A percentile compares a stretch with the other conserved stretches of the same genome.
These are phyloP conservation scores for Coemansia sp. DNA, from an alignment of 192 early-diverging fungal species.

Conservation along the genomic window DNA sequence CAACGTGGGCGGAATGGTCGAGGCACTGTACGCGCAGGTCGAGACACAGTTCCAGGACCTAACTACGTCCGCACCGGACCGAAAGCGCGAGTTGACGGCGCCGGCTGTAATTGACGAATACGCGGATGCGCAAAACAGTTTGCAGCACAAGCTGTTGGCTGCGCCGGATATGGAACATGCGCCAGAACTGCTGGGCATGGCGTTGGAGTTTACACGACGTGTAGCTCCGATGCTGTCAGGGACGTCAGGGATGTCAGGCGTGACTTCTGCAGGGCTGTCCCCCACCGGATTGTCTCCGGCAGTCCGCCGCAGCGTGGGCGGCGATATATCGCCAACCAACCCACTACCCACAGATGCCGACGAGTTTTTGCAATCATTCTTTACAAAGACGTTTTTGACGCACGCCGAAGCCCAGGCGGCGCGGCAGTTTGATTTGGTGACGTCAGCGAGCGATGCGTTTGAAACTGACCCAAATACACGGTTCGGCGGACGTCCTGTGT, in stretches of 20 bases:
- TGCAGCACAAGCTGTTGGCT: constrained; percentile 49
- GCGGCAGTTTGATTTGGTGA: constrained; percentile 53
- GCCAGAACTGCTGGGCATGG: constrained; percentile 49
- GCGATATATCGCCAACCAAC: constrained; percentile 29
- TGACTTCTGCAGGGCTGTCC: not conserved
- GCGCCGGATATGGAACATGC: constrained; percentile 53
- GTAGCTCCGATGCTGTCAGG: constrained; percentile 27
- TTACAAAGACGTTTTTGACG: constrained; percentile 69
- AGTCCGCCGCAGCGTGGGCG: constrained; percentile 44
- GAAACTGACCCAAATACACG: constrained; percentile 36
- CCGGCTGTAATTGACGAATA: constrained; percentile 52
- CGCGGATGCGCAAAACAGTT: constrained; percentile 39
- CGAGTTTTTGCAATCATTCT: constrained; percentile 64
- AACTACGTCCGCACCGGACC: constrained; percentile 23
- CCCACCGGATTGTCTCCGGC: constrained; percentile 24
- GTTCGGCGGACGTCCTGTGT: constrained; percentile 48
- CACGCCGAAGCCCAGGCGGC: constrained; percentile 82
- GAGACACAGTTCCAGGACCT: constrained; percentile 48
- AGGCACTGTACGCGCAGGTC: constrained; percentile 46
- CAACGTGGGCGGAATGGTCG: constrained; percentile 31
- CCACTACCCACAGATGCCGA: constrained; percentile 33
- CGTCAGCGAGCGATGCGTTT: constrained; percentile 41
- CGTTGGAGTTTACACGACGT: constrained; percentile 47
- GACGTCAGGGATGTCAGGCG: not conserved
- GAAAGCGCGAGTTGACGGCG: constrained; percentile 28